Conservation (phyloP, 2,329 filamentous ascomycete species). For the Cladosporium sp. region DNA sequence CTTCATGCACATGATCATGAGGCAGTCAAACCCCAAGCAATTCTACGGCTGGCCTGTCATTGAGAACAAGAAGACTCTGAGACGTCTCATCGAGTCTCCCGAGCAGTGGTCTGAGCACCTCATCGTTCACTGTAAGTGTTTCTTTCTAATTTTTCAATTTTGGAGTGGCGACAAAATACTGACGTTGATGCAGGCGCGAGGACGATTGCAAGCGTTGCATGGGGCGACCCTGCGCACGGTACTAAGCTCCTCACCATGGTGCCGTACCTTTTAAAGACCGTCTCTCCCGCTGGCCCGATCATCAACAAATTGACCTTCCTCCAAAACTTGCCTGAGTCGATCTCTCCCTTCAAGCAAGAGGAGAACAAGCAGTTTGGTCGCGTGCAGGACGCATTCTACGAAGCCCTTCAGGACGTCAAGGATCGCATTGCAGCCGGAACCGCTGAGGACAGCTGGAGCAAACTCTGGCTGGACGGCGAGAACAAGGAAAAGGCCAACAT, state of each 20-base stretch:
- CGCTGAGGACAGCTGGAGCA: constrained; percentile 27
- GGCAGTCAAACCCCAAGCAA: constrained; percentile 25
- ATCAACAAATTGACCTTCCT: constrained; percentile 34
- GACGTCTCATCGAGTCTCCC: constrained; percentile 28
- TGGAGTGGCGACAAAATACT: neutral
- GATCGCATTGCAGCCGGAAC: constrained; percentile 23
- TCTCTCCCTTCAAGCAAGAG: constrained; percentile 29
- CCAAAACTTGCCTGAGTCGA: constrained; percentile 25
- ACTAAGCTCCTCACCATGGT: constrained; percentile 32
- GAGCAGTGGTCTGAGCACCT: constrained; percentile 32
- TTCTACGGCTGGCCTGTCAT: constrained; percentile 31
- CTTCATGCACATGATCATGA: constrained; percentile 34
- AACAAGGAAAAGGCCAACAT: constrained; percentile 24
- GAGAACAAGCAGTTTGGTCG: constrained; percentile 26
- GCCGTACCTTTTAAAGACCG: constrained; percentile 31
- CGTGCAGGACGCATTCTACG: constrained; percentile 31
- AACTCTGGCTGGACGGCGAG: constrained; percentile 26
- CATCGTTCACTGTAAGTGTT: constrained; percentile 26
- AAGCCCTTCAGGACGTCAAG: constrained; percentile 29
- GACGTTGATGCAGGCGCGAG: constrained; percentile 17
- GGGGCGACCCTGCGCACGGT: constrained; percentile 32
- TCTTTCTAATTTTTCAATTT: neutral
- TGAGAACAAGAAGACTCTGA: constrained; percentile 33
- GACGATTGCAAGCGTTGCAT: constrained; percentile 30
- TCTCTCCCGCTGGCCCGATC: constrained; percentile 31